Conservation (phyloP, 1,284 basidiomycete species). For the Ceraceosorus guamensis region DNA sequence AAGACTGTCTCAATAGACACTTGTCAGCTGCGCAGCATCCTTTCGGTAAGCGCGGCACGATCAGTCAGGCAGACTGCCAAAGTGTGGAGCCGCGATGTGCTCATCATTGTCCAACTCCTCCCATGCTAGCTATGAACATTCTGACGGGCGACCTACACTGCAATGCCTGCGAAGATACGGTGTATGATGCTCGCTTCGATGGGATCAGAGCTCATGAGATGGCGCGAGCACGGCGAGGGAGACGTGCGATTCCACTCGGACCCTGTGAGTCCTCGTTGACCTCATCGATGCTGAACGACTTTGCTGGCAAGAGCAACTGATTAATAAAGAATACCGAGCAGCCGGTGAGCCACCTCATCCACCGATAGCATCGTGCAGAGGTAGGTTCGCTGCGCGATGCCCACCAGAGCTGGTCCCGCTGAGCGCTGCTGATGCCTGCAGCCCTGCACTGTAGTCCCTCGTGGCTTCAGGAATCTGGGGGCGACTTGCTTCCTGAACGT, state of each 20-base stretch:
- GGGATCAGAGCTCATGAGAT: slow-evolving; percentile 18
- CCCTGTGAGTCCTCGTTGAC: no score
- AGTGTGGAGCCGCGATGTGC: slow-evolving; percentile 6
- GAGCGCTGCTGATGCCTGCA: not conserved
- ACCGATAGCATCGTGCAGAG: not conserved
- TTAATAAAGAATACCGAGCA: not conserved
- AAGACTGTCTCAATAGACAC: not conserved
- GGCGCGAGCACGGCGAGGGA: slow-evolving; percentile 10
- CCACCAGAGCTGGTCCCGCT: not conserved
- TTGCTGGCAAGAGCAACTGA: not conserved
- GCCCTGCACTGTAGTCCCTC: slow-evolving; percentile 56
- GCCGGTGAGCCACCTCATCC: no score
- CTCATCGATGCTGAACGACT: not conserved
- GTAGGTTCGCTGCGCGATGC: not conserved
- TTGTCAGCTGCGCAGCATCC: no score
- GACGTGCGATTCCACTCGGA: no score
- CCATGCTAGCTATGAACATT: slow-evolving; percentile 36
- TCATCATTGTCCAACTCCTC: not conserved
- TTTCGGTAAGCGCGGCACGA: slow-evolving; percentile 14
- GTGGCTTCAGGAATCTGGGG: slow-evolving; percentile 82
- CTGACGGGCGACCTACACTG: slow-evolving; percentile 42
- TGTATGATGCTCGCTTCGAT: slow-evolving; percentile 39
- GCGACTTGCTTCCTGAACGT: slow-evolving; percentile 94
- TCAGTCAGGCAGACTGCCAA: slow-evolving; percentile 11
- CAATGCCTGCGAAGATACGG: slow-evolving; percentile 34